phyloP scores from a whole-genome alignment of 108 stramenopile genomes.

The Fistulifera pelliculosa region DNA sequence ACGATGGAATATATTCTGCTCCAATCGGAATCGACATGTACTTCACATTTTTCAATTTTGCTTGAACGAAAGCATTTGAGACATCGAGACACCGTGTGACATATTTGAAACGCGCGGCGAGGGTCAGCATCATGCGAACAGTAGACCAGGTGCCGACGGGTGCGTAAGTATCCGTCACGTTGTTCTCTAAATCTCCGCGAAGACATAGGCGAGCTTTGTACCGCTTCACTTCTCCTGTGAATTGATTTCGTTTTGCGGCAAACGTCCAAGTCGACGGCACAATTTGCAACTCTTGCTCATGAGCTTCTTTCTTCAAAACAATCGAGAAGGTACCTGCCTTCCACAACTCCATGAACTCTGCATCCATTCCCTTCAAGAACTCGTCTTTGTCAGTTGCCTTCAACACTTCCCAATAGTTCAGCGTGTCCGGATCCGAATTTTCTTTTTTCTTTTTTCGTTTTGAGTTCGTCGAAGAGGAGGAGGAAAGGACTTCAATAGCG shows the following conservation, averaged over 20 bases:
- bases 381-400: slow-evolving; percentile 15
- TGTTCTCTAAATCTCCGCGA: slow-evolving; percentile 29
- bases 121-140: slow-evolving; percentile 6
- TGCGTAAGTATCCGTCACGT: slow-evolving; percentile 18
- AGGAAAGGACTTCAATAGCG: too few species aligned
- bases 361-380: slow-evolving; percentile 18
- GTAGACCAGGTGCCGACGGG: slow-evolving; percentile 15
- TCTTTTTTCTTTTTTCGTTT: slow-evolving; percentile 20
- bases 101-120: neutral
- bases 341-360: slow-evolving; percentile 14
- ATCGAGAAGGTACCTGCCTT: slow-evolving; percentile 12
- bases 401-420: slow-evolving; percentile 13
- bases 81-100: neutral
- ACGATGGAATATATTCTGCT: neutral
- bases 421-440: slow-evolving; percentile 8
- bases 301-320: slow-evolving; percentile 1
- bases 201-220: slow-evolving; percentile 41
- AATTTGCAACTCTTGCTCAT: slow-evolving; percentile 3
- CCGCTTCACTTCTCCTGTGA: slow-evolving; percentile 27
- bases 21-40: neutral
- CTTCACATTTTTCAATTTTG: neutral
- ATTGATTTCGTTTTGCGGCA: slow-evolving; percentile 29
- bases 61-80: slow-evolving; percentile 2
- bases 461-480: neutral
- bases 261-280: slow-evolving; percentile 37